phyloP scores from a whole-genome alignment of 2,329 filamentous ascomycete species.

The Cercospora sojina region DNA sequence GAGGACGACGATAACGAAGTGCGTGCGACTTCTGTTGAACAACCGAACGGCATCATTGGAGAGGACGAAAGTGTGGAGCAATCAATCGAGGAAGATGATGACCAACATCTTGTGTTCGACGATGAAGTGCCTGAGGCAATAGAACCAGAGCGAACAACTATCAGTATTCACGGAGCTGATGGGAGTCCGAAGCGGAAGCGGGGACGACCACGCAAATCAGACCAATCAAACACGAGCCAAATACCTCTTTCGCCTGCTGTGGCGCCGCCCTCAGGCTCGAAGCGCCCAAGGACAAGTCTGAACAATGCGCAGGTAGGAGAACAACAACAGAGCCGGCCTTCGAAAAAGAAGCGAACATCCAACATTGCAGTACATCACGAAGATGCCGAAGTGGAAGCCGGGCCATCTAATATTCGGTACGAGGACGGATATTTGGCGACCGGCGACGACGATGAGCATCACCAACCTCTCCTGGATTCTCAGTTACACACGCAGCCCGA shows the following conservation, averaged over 20 bases:
- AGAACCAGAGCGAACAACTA: slow-evolving; percentile 17
- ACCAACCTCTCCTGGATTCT: slow-evolving; percentile 16
- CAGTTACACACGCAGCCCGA: slow-evolving; percentile 24
- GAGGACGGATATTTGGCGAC: slow-evolving; percentile 19
- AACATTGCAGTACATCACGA: slow-evolving; percentile 16
- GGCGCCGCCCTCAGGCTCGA: slow-evolving; percentile 15
- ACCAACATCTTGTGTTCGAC: slow-evolving; percentile 20
- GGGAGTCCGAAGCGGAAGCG: slow-evolving; percentile 17
- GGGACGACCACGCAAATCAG: slow-evolving; percentile 26
- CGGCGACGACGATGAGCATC: slow-evolving; percentile 17
- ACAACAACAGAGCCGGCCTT: slow-evolving; percentile 8
- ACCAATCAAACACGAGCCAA: slow-evolving; percentile 24
- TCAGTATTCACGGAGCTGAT: slow-evolving; percentile 17
- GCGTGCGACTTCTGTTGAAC: slow-evolving; percentile 19
- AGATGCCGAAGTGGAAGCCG: slow-evolving; percentile 19
- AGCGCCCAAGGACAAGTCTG: slow-evolving; percentile 24
- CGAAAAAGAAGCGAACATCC: slow-evolving; percentile 26
- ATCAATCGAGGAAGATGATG: slow-evolving; percentile 25
- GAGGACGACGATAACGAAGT: slow-evolving; percentile 22
- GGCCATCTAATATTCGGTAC: slow-evolving; percentile 17
- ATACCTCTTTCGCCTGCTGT: slow-evolving; percentile 6
- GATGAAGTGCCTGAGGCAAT: slow-evolving; percentile 17
- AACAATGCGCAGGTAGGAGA: slow-evolving; percentile 16
- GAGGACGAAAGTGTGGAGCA: slow-evolving; percentile 24
- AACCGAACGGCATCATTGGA: slow-evolving; percentile 18